phyloP scores from a whole-genome alignment of 2,329 filamentous ascomycete species.

The Dactylellina leptospora region DNA sequence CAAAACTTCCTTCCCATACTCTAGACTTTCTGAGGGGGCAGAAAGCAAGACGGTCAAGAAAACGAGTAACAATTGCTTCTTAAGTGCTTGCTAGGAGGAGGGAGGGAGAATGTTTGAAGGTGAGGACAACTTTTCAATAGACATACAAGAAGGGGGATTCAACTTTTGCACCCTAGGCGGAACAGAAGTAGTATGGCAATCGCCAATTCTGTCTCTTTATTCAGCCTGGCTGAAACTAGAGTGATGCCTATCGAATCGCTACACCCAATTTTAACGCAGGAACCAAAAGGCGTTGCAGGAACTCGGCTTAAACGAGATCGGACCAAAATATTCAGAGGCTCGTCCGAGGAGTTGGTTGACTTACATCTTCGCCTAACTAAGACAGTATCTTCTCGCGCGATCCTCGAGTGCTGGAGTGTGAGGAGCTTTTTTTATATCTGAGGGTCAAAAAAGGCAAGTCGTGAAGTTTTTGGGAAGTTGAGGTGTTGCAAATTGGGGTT shows the following conservation, averaged over 20 bases:
- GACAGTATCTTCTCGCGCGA: slow-evolving; percentile 30
- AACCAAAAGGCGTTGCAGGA: slow-evolving; percentile 33
- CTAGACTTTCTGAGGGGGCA: neutral
- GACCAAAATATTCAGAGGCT: slow-evolving; percentile 34
- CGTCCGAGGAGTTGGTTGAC: slow-evolving; percentile 16
- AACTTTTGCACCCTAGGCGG: slow-evolving; percentile 9
- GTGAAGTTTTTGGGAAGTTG: slow-evolving; percentile 48
- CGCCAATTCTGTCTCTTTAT: slow-evolving; percentile 8
- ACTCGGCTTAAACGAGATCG: slow-evolving; percentile 39
- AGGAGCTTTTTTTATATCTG: slow-evolving; percentile 35
- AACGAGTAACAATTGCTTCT: too few relatives aligned
- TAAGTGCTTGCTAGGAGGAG: neutral
- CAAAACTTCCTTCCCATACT: slow-evolving; percentile 2
- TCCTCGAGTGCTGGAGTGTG: slow-evolving; percentile 27
- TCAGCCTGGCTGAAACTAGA: slow-evolving; percentile 43
- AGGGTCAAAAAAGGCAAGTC: slow-evolving; percentile 47
- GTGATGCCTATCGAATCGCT: slow-evolving; percentile 43
- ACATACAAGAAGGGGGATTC: slow-evolving; percentile 35
- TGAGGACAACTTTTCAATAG: slow-evolving; percentile 14
- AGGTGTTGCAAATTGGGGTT: slow-evolving; percentile 49
- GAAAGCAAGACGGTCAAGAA: neutral
- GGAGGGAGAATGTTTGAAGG: slow-evolving; percentile 1
- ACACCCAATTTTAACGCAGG: slow-evolving; percentile 33
- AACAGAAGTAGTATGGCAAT: slow-evolving; percentile 6
- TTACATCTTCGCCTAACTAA: slow-evolving; percentile 39